Evolutionary conservation across 1,139 yeast species (phyloP), one percentile per base, ranked within the genome.

Genomic region (Geotrichum carabidarum): DNA sequence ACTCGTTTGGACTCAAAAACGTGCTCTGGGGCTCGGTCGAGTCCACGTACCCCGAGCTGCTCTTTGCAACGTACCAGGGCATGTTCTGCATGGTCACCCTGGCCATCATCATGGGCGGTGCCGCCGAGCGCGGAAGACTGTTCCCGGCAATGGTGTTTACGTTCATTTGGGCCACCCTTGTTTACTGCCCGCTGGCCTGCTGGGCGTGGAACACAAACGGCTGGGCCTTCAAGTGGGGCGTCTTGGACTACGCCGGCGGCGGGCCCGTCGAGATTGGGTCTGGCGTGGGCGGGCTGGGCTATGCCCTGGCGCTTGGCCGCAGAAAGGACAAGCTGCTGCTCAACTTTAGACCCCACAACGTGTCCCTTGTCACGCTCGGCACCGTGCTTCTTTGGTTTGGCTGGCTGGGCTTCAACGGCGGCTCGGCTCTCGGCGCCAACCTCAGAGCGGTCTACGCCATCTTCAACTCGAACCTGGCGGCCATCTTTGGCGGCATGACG

Each of bases 181-280:
- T 90, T 14, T 93, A 91, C 71, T 86, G 95, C 69, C 98, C 98
- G 0, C 80, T 93, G 22, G 94, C 93, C 4, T 87, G 83, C 72
- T 91, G 98, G 97, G 83, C 88, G 56, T 93, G 98, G 99, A 86
- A 90, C 57, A 66, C 84, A 0, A 83, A 84, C 47, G 98, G 98
- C 44, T 93, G 98, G 98, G 96, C 96, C 42, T 69, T 66, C 36
- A 80, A 76, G 71, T 91, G 96, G 80, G 96, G 96, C 17, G 98
- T 85, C 0, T 76, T 91, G 56, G 99, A 93, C 69, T 93, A 89
- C 70, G 98, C 99, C 35, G 99, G 99, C 41, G 97, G 97, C 53
- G 98, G 98, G 0, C 96, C 97, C 1, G 96, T 93, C 44, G 98
- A 93, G 70, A 88, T 93, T 55, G 79, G 89, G 38, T 83, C 95